Evolutionary conservation across 441 rosid genomes (phyloP).

Genomic region (Gossypium gossypioides): DNA sequence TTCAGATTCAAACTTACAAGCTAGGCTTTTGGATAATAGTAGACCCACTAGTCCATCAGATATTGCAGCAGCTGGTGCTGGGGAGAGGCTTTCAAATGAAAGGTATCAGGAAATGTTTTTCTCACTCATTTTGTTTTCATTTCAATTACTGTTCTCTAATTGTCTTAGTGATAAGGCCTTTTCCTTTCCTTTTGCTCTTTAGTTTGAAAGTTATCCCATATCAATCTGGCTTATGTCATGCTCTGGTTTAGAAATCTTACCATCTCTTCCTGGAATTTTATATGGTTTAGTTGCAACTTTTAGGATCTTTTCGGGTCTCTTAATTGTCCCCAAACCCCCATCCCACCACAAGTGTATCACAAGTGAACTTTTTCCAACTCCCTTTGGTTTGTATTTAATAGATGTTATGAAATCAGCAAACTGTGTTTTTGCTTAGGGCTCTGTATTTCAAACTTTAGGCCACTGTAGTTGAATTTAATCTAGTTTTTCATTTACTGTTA

Average conservation of each 20-base stretch:
- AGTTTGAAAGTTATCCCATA: neutral
- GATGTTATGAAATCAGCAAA: neutral
- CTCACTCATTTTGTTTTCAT: constrained; percentile 6
- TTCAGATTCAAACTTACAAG: constrained; percentile 65
- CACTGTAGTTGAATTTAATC: neutral
- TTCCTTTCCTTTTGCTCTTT: neutral
- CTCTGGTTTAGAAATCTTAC: constrained; percentile 10
- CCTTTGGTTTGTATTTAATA: neutral
- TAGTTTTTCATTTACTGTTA: neutral
- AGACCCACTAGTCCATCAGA: constrained; percentile 32
- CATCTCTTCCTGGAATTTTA: constrained; percentile 1
- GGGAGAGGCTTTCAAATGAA: constrained; percentile 34
- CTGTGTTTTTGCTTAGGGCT: neutral
- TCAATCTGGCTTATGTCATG: neutral
- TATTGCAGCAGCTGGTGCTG: constrained; percentile 23
- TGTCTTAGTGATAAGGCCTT: neutral
- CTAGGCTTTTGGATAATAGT: constrained; percentile 63
- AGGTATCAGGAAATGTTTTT: constrained; percentile 38
- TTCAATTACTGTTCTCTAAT: neutral
- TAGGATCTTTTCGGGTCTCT: neutral
- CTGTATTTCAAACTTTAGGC: neutral
- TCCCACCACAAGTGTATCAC: neutral
- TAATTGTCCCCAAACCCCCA: neutral
- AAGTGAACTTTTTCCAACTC: neutral
- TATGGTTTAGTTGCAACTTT: neutral